These are phyloP conservation scores for Alternaria gaisen DNA, from an alignment of 2,329 filamentous ascomycete genomes.

Conservation along the genomic window DNA sequence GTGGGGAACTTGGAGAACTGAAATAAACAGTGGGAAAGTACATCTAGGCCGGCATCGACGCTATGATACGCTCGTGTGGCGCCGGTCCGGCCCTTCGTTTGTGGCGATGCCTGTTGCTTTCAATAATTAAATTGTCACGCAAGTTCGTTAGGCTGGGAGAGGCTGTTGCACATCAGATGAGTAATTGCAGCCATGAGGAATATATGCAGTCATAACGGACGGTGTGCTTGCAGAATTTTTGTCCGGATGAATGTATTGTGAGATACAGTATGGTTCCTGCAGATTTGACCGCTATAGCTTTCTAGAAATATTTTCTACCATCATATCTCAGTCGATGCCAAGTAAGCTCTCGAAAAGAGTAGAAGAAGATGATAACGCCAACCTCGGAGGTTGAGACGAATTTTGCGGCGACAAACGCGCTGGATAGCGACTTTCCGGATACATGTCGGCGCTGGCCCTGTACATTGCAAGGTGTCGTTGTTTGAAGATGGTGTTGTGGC, in stretches of 20 bases:
- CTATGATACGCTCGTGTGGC: constrained; percentile 7
- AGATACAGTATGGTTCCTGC: not conserved
- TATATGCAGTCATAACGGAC: not conserved
- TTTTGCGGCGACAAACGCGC: not conserved
- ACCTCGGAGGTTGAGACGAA: constrained; percentile 8
- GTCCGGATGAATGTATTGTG: not conserved
- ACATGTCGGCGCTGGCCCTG: constrained; percentile 1
- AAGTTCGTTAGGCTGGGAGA: not conserved
- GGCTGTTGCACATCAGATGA: not conserved
- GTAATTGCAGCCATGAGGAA: not conserved
- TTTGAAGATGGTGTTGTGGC: constrained; percentile 16
- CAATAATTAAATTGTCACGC: not conserved
- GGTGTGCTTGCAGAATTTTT: not conserved
- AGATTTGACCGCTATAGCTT: not conserved
- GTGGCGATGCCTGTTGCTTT: not conserved
- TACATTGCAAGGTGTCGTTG: constrained; percentile 14
- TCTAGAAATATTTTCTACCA: not conserved
- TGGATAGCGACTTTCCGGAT: not conserved
- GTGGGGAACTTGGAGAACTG: not conserved
- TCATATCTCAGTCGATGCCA: not conserved
- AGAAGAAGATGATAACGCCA: not conserved
- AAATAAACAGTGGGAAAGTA: constrained; percentile 4
- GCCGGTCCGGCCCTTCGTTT: constrained; percentile 9
- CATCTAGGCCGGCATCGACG: constrained; percentile 8
- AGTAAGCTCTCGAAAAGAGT: not conserved